Conservation (phyloP, 306 rosid species). For the Cercis canadensis region DNA sequence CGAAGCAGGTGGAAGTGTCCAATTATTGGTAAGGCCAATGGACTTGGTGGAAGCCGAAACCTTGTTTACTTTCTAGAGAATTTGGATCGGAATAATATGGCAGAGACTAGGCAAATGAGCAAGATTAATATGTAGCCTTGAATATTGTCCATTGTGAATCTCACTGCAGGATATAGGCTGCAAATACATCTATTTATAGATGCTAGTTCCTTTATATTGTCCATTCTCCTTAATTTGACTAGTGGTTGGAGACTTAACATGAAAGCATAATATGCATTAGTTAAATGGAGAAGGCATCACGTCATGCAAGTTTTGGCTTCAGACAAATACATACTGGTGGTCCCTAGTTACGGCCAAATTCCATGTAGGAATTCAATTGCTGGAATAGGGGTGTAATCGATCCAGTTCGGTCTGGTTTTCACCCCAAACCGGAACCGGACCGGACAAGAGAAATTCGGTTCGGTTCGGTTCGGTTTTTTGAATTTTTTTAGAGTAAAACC, state of each 20-base stretch:
- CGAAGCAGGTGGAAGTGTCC: constrained; percentile 51
- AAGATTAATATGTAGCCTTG: constrained; percentile 48
- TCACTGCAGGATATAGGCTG: background rate
- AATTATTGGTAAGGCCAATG: constrained; percentile 46
- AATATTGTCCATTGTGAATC: constrained; percentile 45
- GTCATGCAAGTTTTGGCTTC: background rate
- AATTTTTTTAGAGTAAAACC: too few relatives aligned
- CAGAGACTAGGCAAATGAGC: constrained; percentile 43
- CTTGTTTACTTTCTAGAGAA: constrained; percentile 35
- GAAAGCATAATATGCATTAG: constrained; percentile 5
- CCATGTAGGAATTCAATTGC: too few relatives aligned
- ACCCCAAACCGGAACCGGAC: too few relatives aligned
- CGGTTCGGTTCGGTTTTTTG: too few relatives aligned
- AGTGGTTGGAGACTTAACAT: background rate
- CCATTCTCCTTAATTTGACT: background rate
- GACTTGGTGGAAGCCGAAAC: constrained; percentile 43
- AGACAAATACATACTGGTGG: too few relatives aligned
- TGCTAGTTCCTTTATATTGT: too few relatives aligned
- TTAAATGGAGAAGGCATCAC: constrained; percentile 19
- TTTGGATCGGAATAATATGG: constrained; percentile 38
- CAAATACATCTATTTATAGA: background rate
- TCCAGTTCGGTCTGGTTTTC: too few relatives aligned
- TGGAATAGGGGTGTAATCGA: too few relatives aligned
- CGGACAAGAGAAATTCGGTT: too few relatives aligned
- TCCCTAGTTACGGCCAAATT: too few relatives aligned